Percentiles rank a stretch among this genome's conserved stretches.
Conservation (phyloP, 805 yeast species). For the Cyberlindnera mrakii region DNA sequence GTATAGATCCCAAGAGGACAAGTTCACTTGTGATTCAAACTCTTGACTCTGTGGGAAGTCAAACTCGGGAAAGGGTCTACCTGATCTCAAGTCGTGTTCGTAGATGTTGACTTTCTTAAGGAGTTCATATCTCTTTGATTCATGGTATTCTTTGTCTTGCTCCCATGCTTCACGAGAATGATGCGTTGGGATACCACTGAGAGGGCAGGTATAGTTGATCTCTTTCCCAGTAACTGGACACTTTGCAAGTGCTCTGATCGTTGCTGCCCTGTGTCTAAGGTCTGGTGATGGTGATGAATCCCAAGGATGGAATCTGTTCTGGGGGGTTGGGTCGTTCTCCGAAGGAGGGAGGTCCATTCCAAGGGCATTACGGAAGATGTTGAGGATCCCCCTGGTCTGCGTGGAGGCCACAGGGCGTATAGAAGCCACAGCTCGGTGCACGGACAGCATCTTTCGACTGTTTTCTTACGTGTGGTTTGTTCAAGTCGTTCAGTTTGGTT, state of each 20-base stretch:
- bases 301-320: conserved; percentile 80
- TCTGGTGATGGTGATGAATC: conserved; percentile 88
- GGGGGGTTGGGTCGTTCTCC: conserved; percentile 61
- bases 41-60: conserved; percentile 83
- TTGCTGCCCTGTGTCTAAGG: conserved; percentile 84
- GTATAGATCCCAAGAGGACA: conserved; percentile 86
- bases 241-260: conserved; percentile 76
- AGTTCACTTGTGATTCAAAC: conserved; percentile 67
- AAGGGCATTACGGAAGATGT: conserved; percentile 38
- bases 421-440: background rate
- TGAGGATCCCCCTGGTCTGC: conserved; percentile 23
- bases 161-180: conserved; percentile 88
- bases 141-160: conserved; percentile 67
- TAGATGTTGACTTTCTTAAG: conserved; percentile 84
- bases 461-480: background rate
- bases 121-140: conserved; percentile 56
- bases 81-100: conserved; percentile 93
- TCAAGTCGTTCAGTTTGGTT: background rate
- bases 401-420: too few relatives aligned
- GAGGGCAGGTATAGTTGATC: conserved; percentile 83
- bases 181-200: conserved; percentile 95
- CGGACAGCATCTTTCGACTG: background rate
- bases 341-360: conserved; percentile 61
- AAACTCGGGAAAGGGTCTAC: conserved; percentile 92
- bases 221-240: conserved; percentile 86